Base-by-base conservation (phyloP, 768 basidiomycete species). In the Dictyophora rubrovolvata region DNA sequence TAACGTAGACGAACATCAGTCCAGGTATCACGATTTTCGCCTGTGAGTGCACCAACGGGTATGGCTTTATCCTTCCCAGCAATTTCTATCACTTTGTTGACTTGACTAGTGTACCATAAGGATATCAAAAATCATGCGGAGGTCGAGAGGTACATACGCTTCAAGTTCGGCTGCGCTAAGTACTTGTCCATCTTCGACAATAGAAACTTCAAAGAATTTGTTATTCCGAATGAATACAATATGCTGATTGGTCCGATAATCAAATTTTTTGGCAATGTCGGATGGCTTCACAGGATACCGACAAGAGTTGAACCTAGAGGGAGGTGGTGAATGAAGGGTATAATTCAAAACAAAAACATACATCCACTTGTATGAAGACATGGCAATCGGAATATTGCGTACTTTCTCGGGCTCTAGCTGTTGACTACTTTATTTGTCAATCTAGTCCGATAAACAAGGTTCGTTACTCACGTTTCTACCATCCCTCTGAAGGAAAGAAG, bases 291-390 rank as follows among this genome's bases (percentile, higher is more conserved):
- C 77, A 4, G 96, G 96, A 69, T 92, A 86, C 20, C 96, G 85
- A n/a, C 81, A 84, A 0, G 94, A 77, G 71, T 98, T 96, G 82
- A 99, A 99, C 22, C 87, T 89, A 62, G 46, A 58, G 23, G 18
- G 23, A 33, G 8, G 22, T 12, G 35, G 18, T 36, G 20, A 18
- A 37, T 47, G 48, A 49, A 21, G 12, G 48, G 35, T 49, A 36
- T 28, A 20, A 12, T 9, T 17, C 42, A 28, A 23, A 18, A 58
- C 49, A n/a, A 34, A 18, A 17, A 72, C 84, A 71, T 65, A 86
- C 77, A 98, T 78, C 86, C 93, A 95, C 70, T 93, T 86, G 80
- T 95, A 96, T n/a, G 91, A 91, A 0, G 76, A 77, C 91, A 95
- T 96, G 71, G 87, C 87, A 8, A 98, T 76, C 1, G 96, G 93